Conservation (phyloP, 306 rosid genomes). For the Citrullus colocynthis region DNA sequence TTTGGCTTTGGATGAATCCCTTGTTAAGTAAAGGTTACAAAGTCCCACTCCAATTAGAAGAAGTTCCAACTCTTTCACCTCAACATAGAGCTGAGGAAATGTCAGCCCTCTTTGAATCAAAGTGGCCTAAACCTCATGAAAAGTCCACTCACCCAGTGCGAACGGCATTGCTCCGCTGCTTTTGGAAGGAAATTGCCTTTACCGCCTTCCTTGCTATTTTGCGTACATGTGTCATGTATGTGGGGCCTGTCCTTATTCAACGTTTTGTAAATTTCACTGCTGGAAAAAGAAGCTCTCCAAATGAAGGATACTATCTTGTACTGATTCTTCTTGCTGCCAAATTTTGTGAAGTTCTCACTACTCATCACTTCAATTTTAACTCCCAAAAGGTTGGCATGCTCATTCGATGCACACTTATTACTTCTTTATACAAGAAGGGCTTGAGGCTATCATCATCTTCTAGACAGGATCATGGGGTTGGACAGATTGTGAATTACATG, state of each 20-base stretch:
- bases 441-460: constrained; percentile 26
- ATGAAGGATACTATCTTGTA: constrained; percentile 70
- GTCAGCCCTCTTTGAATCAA: constrained; percentile 47
- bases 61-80: constrained; percentile 63
- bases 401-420: constrained; percentile 56
- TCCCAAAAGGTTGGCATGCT: constrained; percentile 59
- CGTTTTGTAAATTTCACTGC: constrained; percentile 67
- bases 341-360: constrained; percentile 59
- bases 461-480: constrained; percentile 34
- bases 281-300: constrained; percentile 53
- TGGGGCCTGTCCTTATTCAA: constrained; percentile 73
- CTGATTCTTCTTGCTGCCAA: constrained; percentile 56
- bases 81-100: constrained; percentile 70
- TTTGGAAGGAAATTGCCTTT: constrained; percentile 58
- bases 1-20: constrained; percentile 95
- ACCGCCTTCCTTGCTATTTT: constrained; percentile 67
- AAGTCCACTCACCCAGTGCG: constrained; percentile 62
- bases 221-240: constrained; percentile 57
- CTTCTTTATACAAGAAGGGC: constrained; percentile 35
- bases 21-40: constrained; percentile 62
- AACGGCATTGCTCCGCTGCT: constrained; percentile 58
- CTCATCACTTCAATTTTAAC: constrained; percentile 80
- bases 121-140: constrained; percentile 77
- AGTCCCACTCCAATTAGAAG: constrained; percentile 47
- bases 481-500: constrained; percentile 51